A percentile compares a stretch with the other conserved stretches of the same genome.
phyloP scores from a whole-genome alignment of 805 yeast species.

The Huiozyma sinensis region DNA sequence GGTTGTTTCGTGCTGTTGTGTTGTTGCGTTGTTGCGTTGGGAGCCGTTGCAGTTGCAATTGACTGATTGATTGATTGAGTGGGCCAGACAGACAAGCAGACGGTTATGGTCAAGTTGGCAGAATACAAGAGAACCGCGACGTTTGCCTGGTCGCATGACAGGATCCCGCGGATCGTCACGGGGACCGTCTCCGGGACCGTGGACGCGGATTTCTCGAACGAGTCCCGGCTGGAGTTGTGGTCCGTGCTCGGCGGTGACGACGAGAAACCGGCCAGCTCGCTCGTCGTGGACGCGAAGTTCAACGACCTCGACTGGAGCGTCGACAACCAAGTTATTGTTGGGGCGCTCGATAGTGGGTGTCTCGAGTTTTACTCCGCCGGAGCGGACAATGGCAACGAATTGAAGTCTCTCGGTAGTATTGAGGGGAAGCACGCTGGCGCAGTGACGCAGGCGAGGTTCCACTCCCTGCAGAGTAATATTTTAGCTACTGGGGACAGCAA shows the following conservation, averaged over 20 bases:
- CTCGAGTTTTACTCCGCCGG: slow-evolving; percentile 59
- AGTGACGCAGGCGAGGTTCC: slow-evolving; percentile 66
- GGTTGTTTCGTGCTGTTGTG: no score
- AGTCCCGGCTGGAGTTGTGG: slow-evolving; percentile 73
- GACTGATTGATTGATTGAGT: no score
- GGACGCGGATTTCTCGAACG: slow-evolving; percentile 74
- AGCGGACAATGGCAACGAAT: slow-evolving; percentile 29
- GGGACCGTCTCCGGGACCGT: slow-evolving; percentile 97
- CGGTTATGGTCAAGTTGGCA: slow-evolving; percentile 62
- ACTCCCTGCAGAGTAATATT: slow-evolving; percentile 57
- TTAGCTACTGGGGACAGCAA: slow-evolving; percentile 69
- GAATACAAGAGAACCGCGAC: slow-evolving; percentile 82
- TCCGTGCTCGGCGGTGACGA: slow-evolving; percentile 39
- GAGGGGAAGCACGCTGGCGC: slow-evolving; percentile 53
- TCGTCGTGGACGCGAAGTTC: slow-evolving; percentile 51
- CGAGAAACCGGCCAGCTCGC: slow-evolving; percentile 32
- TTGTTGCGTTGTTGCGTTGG: no score
- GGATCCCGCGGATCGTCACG: slow-evolving; percentile 66
- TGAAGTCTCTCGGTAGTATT: slow-evolving; percentile 41
- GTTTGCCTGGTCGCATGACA: slow-evolving; percentile 88
- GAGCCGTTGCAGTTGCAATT: no score
- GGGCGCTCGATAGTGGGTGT: slow-evolving; percentile 77
- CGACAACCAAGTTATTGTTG: slow-evolving; percentile 60
- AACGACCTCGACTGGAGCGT: slow-evolving; percentile 79
- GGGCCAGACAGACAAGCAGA: not conserved